phyloP scores from a whole-genome alignment of 1,139 yeast genomes.

The Kodamaea sp. region DNA sequence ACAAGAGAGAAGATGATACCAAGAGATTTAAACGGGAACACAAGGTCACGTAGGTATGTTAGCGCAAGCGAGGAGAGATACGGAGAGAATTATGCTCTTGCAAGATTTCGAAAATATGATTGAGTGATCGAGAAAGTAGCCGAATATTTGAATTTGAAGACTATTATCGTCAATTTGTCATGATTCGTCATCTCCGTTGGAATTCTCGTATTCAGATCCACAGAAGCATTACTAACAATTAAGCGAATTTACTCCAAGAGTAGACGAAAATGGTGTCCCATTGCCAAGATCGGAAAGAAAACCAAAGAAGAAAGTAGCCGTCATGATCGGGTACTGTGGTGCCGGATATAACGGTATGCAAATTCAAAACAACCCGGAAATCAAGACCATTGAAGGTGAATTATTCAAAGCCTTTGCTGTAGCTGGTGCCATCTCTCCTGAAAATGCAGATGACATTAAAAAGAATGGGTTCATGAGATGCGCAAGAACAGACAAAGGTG shows the following conservation, averaged over 20 bases:
- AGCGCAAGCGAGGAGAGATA: neutral
- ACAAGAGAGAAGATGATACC: slow-evolving; percentile 32
- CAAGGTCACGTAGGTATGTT: slow-evolving; percentile 54
- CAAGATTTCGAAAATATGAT: neutral
- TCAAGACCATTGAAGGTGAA: slow-evolving; percentile 90
- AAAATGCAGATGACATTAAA: slow-evolving; percentile 86
- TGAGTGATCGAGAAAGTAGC: neutral
- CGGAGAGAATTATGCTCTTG: neutral
- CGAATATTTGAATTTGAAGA: too few species aligned
- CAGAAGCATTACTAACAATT: too few species aligned
- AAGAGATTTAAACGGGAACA: slow-evolving; percentile 39
- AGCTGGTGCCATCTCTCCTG: slow-evolving; percentile 90
- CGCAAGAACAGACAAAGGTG: slow-evolving; percentile 98
- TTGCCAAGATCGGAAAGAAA: slow-evolving; percentile 59
- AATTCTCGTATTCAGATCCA: too few species aligned
- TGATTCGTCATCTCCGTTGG: too few species aligned
- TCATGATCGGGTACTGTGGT: slow-evolving; percentile 95
- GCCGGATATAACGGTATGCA: slow-evolving; percentile 99
- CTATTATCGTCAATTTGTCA: too few species aligned
- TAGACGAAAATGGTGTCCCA: slow-evolving; percentile 66
- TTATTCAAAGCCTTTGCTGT: slow-evolving; percentile 79
- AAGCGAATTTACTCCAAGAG: slow-evolving; percentile 41
- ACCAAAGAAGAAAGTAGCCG: slow-evolving; percentile 89
- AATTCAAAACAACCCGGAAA: slow-evolving; percentile 75
- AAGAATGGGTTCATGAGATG: slow-evolving; percentile 93